These are phyloP conservation scores for Arabidopsis thaliana DNA, from an alignment of 345 rosid species.

Conservation along the genomic window TAIR10.1 NC_003075.7:15467001-15467500, in stretches of 20 bases:
- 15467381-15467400: too few relatives aligned
- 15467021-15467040: not conserved
- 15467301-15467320: too few relatives aligned
- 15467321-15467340: not conserved
- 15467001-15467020: not conserved
- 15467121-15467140: conserved; percentile 32
- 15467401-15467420: not conserved
- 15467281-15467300: too few relatives aligned
- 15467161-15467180: conserved; percentile 14
- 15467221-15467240: not conserved
- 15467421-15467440: not conserved
- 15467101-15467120: conserved; percentile 20
- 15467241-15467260: not conserved
- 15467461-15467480: not conserved
- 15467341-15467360: not conserved
- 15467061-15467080: not conserved
- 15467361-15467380: too few relatives aligned
- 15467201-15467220: not conserved
- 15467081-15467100: not conserved
- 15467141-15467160: not conserved
- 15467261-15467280: not conserved
- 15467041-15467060: not conserved
- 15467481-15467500: not conserved
- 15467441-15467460: not conserved
- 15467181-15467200: not conserved